Conservation (phyloP, 179 eudicot genomes). For the Gypsophila paniculata region DNA sequence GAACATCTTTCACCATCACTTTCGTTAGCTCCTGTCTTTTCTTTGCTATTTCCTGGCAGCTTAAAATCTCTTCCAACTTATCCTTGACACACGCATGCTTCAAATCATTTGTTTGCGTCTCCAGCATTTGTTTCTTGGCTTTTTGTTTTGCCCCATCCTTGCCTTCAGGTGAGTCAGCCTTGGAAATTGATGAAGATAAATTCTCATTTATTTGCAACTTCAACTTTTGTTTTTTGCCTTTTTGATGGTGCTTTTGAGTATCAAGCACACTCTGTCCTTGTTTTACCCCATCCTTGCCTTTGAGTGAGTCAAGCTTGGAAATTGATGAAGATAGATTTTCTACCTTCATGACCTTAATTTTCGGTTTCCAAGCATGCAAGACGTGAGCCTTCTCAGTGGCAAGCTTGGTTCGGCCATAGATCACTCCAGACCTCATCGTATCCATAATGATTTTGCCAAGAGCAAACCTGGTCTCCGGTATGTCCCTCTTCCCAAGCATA, state of each 20-base stretch:
- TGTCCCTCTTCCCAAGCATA: slow-evolving; percentile 53
- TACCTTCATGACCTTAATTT: slow-evolving; percentile 13
- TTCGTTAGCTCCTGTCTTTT: slow-evolving; percentile 28
- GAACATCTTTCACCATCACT: slow-evolving; percentile 26
- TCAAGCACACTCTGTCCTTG: slow-evolving; percentile 18
- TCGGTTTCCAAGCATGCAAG: slow-evolving; percentile 8
- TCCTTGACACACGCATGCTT: slow-evolving; percentile 16
- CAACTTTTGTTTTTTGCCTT: slow-evolving; percentile 30
- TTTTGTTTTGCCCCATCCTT: too few species aligned
- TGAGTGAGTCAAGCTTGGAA: slow-evolving; percentile 11
- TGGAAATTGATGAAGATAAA: too few species aligned
- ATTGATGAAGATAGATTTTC: slow-evolving; percentile 17
- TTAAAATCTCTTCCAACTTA: slow-evolving; percentile 11
- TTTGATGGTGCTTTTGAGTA: slow-evolving; percentile 13
- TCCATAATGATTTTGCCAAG: slow-evolving; percentile 64
- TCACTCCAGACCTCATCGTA: slow-evolving; percentile 43
- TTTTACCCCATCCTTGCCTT: slow-evolving; percentile 17
- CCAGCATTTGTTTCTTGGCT: too few species aligned
- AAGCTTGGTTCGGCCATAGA: slow-evolving; percentile 14
- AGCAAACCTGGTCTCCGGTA: slow-evolving; percentile 52
- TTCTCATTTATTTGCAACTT: too few species aligned
- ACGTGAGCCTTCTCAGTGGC: slow-evolving; percentile 21
- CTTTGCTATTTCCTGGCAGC: slow-evolving; percentile 10
- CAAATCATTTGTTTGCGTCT: neutral
- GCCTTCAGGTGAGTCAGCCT: too few species aligned